Percentiles rank a stretch among this genome's conserved stretches.
These are phyloP conservation scores for Xylariaceae sp. DNA, from an alignment of 2,329 filamentous ascomycete species.

Conservation along the genomic window DNA sequence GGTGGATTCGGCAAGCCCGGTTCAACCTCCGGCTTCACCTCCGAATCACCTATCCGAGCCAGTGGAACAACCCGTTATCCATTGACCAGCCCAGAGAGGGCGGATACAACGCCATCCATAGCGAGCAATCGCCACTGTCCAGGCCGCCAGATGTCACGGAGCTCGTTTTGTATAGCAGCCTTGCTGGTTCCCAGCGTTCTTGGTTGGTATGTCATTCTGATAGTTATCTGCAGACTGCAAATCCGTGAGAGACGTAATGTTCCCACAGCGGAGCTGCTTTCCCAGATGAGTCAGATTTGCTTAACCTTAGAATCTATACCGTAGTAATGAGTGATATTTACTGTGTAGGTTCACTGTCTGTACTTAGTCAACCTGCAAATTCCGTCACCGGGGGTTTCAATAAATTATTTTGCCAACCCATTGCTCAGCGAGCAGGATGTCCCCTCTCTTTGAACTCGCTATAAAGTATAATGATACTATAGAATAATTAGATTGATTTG, in stretches of 20 bases:
- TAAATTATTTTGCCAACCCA: no score
- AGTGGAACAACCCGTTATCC: neutral
- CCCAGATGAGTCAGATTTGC: no score
- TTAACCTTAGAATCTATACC: no score
- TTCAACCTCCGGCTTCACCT: neutral
- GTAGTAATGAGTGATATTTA: neutral
- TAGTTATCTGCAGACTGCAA: constrained; percentile 2
- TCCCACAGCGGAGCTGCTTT: no score
- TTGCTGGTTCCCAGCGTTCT: constrained; percentile 3
- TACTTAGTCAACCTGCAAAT: neutral
- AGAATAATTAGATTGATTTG: neutral
- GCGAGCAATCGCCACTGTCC: no score
- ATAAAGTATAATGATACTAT: constrained; percentile 3
- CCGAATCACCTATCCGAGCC: neutral
- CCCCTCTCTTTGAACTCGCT: no score
- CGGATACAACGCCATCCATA: no score
- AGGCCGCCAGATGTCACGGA: no score
- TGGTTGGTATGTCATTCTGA: constrained; percentile 5
- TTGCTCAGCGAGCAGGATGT: no score
- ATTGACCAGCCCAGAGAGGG: no score
- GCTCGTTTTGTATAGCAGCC: constrained; percentile 1
- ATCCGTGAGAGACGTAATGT: no score
- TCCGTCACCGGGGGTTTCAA: neutral
- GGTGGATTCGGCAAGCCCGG: neutral
- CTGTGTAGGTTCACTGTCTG: neutral